These are phyloP conservation scores for Podosphaera xanthii DNA, from an alignment of 2,329 filamentous ascomycete genomes.

Conservation along the genomic window DNA sequence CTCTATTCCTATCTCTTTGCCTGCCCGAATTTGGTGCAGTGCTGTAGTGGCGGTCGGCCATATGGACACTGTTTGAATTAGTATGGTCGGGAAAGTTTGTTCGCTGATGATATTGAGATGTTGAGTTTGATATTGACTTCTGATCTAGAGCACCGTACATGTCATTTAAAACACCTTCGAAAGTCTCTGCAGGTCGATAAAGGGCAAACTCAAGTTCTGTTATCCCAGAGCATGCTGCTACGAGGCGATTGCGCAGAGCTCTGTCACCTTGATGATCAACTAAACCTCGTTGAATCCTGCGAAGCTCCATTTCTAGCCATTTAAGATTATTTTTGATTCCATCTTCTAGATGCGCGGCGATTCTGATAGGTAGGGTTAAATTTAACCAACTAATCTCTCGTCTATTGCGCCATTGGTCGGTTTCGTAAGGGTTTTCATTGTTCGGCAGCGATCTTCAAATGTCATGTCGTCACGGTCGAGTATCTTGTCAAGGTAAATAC, in stretches of 20 bases:
- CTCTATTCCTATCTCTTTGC: background rate
- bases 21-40: background rate
- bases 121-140: background rate
- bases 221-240: background rate
- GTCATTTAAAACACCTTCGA: background rate
- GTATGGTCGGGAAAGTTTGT: background rate
- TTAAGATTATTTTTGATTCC: background rate
- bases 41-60: background rate
- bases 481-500: background rate
- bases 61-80: background rate
- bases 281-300: background rate
- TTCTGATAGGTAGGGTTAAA: background rate
- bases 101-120: background rate
- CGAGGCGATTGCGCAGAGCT: background rate
- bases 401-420: constrained; percentile 1
- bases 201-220: background rate
- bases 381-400: background rate
- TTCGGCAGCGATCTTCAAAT: background rate
- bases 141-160: background rate
- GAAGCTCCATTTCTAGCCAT: background rate
- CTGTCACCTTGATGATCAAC: constrained; percentile 1
- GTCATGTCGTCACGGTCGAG: background rate
- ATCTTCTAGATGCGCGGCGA: background rate
- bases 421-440: background rate
- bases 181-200: background rate